A percentile compares a stretch with the other conserved stretches of the same genome.
Evolutionary conservation across 106 monocot genomes (phyloP).

Genomic region (Dactylorhiza incarnata): DNA sequence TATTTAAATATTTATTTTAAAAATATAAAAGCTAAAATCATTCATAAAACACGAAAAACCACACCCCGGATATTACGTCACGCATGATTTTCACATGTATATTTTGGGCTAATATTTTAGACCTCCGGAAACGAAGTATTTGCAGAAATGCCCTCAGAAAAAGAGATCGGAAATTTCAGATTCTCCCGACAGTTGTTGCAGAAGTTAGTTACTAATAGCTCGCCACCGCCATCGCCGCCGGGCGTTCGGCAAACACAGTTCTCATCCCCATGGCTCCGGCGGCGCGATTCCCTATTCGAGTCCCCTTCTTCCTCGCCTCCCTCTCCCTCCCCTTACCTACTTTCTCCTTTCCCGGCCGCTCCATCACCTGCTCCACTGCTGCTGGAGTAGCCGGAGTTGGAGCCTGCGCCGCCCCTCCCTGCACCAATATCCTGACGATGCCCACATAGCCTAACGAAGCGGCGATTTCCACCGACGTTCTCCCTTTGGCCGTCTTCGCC

Average conservation of each 20-base stretch:
- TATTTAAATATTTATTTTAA: too few relatives aligned
- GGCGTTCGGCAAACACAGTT: background rate
- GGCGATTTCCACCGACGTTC: constrained; percentile 30
- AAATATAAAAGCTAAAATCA: too few relatives aligned
- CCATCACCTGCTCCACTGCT: background rate
- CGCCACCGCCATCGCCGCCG: constrained; percentile 10
- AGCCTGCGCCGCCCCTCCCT: constrained; percentile 9
- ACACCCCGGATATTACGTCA: too few relatives aligned
- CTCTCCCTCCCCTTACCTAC: constrained; percentile 9
- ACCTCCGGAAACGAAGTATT: background rate
- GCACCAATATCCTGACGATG: constrained; percentile 23
- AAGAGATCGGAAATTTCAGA: background rate
- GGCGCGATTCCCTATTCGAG: background rate
- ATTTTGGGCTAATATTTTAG: too few relatives aligned
- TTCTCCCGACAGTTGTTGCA: background rate
- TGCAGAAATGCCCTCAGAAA: background rate
- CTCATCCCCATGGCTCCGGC: constrained; percentile 14
- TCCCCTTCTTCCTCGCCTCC: constrained; percentile 4
- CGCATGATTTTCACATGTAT: too few relatives aligned
- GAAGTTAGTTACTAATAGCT: background rate
- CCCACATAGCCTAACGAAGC: constrained; percentile 25
- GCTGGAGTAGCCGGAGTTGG: background rate
- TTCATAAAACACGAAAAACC: too few relatives aligned
- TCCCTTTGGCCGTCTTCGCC: constrained; percentile 37
- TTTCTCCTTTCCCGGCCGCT: constrained; percentile 12